Evolutionary conservation across 179 eudicot species (phyloP).

Genomic region (Patellifolia procumbens): DNA sequence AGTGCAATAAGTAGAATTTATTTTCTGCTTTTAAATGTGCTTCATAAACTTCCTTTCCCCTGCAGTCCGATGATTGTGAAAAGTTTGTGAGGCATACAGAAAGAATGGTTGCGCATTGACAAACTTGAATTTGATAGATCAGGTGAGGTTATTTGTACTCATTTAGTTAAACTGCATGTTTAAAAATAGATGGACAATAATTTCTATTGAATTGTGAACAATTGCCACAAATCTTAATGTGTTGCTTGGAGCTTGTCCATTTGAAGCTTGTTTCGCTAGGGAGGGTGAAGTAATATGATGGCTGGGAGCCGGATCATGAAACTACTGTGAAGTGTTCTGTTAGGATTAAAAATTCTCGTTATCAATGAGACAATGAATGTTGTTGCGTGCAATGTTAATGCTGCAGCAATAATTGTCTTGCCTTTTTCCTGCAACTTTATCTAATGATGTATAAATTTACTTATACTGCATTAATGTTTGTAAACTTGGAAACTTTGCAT

Average conservation of each 20-base stretch:
- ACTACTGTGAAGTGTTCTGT: neutral
- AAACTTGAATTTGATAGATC: conserved; percentile 82
- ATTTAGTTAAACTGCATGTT: neutral
- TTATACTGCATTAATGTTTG: neutral
- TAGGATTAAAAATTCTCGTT: neutral
- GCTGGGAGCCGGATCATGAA: neutral
- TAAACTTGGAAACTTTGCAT: neutral
- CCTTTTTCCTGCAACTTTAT: neutral
- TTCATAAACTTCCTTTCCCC: conserved; percentile 16
- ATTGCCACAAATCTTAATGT: neutral
- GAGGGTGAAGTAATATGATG: neutral
- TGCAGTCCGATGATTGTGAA: conserved; percentile 94
- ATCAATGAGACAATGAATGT: neutral
- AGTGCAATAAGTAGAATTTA: neutral
- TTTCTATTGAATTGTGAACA: neutral
- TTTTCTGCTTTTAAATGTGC: neutral
- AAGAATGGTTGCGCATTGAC: conserved; percentile 87
- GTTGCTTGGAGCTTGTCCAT: neutral
- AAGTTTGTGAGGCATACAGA: conserved; percentile 92
- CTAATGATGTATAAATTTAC: neutral
- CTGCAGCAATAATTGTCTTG: neutral
- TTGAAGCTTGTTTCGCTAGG: neutral
- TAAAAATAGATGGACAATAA: neutral
- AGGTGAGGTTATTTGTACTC: conserved; percentile 44
- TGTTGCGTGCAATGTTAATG: neutral